phyloP scores from a whole-genome alignment of 176 grass and related monocot species.

The Bolboschoenus planiculmis region DNA sequence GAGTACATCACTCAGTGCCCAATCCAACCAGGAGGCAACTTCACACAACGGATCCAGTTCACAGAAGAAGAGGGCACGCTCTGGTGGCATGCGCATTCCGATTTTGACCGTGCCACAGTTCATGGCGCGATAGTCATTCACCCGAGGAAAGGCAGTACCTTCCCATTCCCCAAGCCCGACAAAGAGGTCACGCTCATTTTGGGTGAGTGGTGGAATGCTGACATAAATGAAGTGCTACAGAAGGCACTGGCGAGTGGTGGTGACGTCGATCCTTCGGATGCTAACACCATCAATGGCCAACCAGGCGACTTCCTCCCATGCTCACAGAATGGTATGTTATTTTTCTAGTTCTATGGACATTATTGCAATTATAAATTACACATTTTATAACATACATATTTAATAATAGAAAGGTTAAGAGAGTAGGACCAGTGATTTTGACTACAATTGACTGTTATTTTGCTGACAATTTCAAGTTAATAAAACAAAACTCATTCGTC shows the following conservation, averaged over 20 bases:
- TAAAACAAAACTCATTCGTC: not conserved
- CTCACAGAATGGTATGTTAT: not conserved
- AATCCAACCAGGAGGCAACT: constrained; percentile 39
- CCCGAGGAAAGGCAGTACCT: constrained; percentile 23
- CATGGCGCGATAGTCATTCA: constrained; percentile 56
- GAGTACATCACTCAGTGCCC: constrained; percentile 54
- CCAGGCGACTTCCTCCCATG: constrained; percentile 10
- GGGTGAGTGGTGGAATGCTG: constrained; percentile 53
- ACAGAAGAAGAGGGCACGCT: not conserved
- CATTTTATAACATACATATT: too few relatives aligned
- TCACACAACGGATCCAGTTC: constrained; percentile 44
- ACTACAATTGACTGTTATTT: too few relatives aligned
- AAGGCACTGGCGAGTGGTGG: constrained; percentile 32
- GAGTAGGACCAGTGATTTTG: too few relatives aligned
- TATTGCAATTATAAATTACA: too few relatives aligned
- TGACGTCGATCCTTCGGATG: constrained; percentile 35
- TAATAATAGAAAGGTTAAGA: too few relatives aligned
- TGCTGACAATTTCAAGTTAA: too few relatives aligned
- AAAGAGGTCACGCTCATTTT: constrained; percentile 53
- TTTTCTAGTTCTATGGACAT: constrained; percentile 1
- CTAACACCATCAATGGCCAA: constrained; percentile 42
- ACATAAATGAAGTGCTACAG: constrained; percentile 36
- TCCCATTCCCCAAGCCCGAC: constrained; percentile 54
- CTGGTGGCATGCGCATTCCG: constrained; percentile 22
- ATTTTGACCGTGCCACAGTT: constrained; percentile 55